phyloP scores from a whole-genome alignment of 371 early-diverging fungal species.

The Enterospora canceri region DNA sequence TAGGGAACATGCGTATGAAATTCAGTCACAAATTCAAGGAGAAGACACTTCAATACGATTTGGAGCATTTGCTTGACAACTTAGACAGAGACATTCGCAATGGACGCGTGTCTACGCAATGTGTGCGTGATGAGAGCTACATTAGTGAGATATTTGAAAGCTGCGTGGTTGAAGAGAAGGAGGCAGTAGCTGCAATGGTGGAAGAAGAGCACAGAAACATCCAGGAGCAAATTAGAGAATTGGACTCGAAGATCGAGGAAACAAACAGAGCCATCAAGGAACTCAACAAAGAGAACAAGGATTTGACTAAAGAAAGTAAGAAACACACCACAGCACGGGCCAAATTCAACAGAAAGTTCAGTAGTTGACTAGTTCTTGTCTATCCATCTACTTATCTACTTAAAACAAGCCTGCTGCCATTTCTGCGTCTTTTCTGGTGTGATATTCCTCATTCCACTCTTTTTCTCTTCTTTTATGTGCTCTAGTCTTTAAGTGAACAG shows the following conservation, averaged over 20 bases:
- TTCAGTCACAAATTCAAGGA: constrained; percentile 23
- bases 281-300: background rate
- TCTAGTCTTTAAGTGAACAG: constrained; percentile 9
- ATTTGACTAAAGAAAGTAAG: constrained; percentile 1
- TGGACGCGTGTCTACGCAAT: background rate
- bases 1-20: background rate
- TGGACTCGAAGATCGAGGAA: background rate
- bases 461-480: constrained; percentile 21
- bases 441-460: background rate
- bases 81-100: constrained; percentile 30
- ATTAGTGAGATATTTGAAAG: constrained; percentile 40
- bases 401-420: constrained; percentile 16
- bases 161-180: constrained; percentile 21
- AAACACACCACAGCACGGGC: background rate
- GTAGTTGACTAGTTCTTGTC: too few relatives aligned
- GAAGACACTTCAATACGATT: constrained; percentile 8
- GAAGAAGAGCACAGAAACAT: constrained; percentile 12
- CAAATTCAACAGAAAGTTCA: too few relatives aligned
- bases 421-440: constrained; percentile 15
- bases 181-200: constrained; percentile 4
- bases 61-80: constrained; percentile 18
- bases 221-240: constrained; percentile 1
- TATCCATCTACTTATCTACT: too few relatives aligned
- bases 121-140: constrained; percentile 27
- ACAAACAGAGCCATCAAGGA: background rate